Conservation (phyloP, 108 stramenopile genomes). For the Skeletonema marinoi region DNA sequence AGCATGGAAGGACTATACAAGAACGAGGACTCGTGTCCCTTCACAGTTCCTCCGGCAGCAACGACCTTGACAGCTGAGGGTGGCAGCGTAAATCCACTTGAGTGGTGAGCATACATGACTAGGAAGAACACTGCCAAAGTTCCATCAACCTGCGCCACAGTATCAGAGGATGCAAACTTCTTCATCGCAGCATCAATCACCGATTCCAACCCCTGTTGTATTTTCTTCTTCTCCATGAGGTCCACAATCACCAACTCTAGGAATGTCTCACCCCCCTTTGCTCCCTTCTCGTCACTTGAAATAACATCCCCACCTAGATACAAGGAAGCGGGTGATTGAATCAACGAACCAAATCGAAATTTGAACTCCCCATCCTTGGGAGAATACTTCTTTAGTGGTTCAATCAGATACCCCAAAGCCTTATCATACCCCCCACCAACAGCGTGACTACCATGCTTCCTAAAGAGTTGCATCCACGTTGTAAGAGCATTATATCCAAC, state of each 20-base stretch:
- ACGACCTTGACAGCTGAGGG: slow-evolving; percentile 55
- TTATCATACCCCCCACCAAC: slow-evolving; percentile 46
- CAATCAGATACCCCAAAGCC: slow-evolving; percentile 53
- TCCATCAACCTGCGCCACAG: slow-evolving; percentile 72
- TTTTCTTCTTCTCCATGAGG: slow-evolving; percentile 39
- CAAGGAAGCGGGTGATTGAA: slow-evolving; percentile 16
- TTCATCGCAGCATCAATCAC: slow-evolving; percentile 66
- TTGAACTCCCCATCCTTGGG: slow-evolving; percentile 59
- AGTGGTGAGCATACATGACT: slow-evolving; percentile 43
- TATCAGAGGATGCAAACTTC: slow-evolving; percentile 58
- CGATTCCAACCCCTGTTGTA: slow-evolving; percentile 53
- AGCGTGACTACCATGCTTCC: slow-evolving; percentile 13
- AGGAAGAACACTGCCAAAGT: slow-evolving; percentile 61
- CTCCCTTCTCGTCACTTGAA: slow-evolving; percentile 18
- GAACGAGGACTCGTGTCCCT: slow-evolving; percentile 56
- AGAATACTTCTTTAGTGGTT: slow-evolving; percentile 55
- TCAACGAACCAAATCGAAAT: slow-evolving; percentile 52
- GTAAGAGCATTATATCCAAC: slow-evolving; percentile 54
- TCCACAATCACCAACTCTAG: slow-evolving; percentile 33
- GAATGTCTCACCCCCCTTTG: slow-evolving; percentile 30
- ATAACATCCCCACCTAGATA: slow-evolving; percentile 12
- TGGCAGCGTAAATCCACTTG: slow-evolving; percentile 30
- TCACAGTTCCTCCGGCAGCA: slow-evolving; percentile 44
- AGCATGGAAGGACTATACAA: slow-evolving; percentile 47
- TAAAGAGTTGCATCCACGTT: slow-evolving; percentile 61